Evolutionary conservation across 2,329 filamentous ascomycete genomes (phyloP).

Genomic region (Aspergillus sergii): DNA sequence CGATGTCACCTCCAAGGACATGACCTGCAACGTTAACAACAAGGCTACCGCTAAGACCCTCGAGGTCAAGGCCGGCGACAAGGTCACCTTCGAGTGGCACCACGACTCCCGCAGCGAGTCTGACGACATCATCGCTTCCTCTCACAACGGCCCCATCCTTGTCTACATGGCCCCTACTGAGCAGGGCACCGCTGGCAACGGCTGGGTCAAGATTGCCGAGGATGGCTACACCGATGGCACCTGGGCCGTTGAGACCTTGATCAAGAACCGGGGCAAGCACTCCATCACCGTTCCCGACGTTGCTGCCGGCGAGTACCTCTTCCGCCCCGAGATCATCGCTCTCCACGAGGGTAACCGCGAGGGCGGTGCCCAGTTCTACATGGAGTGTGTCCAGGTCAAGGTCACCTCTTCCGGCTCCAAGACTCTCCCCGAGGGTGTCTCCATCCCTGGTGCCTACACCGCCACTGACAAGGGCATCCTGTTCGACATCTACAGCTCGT

Average conservation of each 20-base stretch:
- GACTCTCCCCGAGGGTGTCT: constrained; percentile 22
- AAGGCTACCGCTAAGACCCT: constrained; percentile 20
- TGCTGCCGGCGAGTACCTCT: constrained; percentile 25
- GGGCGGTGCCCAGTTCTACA: constrained; percentile 26
- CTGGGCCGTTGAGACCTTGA: constrained; percentile 24
- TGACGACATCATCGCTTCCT: constrained; percentile 27
- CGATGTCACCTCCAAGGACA: constrained; percentile 25
- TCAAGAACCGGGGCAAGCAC: constrained; percentile 26
- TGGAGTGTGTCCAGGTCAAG: constrained; percentile 28
- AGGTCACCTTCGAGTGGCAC: constrained; percentile 29
- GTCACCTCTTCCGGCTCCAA: constrained; percentile 23
- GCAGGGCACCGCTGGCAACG: constrained; percentile 19
- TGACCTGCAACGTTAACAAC: constrained; percentile 26
- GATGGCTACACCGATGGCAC: constrained; percentile 23
- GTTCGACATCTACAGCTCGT: constrained; percentile 23
- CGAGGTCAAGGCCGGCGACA: constrained; percentile 23
- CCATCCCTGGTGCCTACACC: constrained; percentile 23
- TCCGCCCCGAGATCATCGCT: constrained; percentile 28
- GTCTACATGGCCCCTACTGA: constrained; percentile 26
- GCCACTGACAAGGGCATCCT: constrained; percentile 20
- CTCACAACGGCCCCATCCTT: constrained; percentile 23
- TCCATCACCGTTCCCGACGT: constrained; percentile 25
- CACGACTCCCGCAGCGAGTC: constrained; percentile 19
- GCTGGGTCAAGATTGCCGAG: constrained; percentile 28
- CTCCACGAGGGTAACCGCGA: constrained; percentile 22